Percentiles rank a stretch among this genome's conserved stretches.
Conservation (phyloP, 2,329 filamentous ascomycete genomes). For the Calonectria multiphialidica region DNA sequence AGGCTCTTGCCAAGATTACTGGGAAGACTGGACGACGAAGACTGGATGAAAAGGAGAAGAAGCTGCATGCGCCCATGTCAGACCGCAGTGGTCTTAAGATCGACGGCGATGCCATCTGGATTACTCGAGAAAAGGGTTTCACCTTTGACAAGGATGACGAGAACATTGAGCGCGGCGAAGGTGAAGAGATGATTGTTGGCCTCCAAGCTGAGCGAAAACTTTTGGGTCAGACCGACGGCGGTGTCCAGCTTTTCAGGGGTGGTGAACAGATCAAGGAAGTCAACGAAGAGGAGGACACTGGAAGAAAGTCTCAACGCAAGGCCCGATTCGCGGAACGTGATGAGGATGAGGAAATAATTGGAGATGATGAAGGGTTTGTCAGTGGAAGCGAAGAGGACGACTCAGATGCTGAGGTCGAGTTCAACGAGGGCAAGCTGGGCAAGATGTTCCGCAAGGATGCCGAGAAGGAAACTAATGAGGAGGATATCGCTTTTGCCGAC, state of each 20-base stretch:
- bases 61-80: constrained; percentile 97
- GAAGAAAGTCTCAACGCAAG: constrained; percentile 70
- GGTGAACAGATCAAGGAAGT: constrained; percentile 75
- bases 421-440: constrained; percentile 70
- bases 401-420: constrained; percentile 68
- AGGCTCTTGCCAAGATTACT: constrained; percentile 84
- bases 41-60: constrained; percentile 96
- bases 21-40: constrained; percentile 85
- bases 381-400: constrained; percentile 66
- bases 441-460: constrained; percentile 68
- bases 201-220: constrained; percentile 86
- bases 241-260: constrained; percentile 87
- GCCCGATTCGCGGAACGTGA: constrained; percentile 71
- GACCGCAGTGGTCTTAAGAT: constrained; percentile 96
- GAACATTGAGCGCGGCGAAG: constrained; percentile 84
- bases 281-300: constrained; percentile 66
- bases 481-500: constrained; percentile 91
- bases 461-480: constrained; percentile 67
- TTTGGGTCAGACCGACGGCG: constrained; percentile 84
- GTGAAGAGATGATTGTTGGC: constrained; percentile 93
- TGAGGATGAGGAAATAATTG: constrained; percentile 65
- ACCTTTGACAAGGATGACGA: constrained; percentile 80
- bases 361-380: constrained; percentile 65
- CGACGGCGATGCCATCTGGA: constrained; percentile 97
- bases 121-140: constrained; percentile 76